Base-by-base conservation (phyloP, 768 basidiomycete genomes). In the Agaricus blazei region DNA sequence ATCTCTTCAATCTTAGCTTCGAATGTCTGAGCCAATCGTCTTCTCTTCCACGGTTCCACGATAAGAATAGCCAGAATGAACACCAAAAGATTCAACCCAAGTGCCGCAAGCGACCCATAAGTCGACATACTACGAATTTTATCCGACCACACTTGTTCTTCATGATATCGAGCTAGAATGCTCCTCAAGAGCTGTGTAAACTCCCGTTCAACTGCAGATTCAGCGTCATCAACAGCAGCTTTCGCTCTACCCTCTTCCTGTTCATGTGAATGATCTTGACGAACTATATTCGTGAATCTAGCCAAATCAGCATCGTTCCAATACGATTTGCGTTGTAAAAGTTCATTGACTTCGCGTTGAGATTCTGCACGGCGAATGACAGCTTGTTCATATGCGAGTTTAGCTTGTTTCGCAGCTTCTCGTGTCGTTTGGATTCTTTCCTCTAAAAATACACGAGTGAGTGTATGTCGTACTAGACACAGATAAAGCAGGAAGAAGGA, bases 111-210 rank as follows among this genome's bases (percentile, higher is more conserved):
- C 40, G 87, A 88, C 3, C 93, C 95, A 67, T 98, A 98, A 4
- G 97, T 98, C 59, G 91, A 93, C 27, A 89, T 88, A 62, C 90
- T 93, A 36, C 97, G 84, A 57, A 99, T 97, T 72, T 99, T 99
- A 76, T 99, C 96, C 51, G 91, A 93, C 97, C 97, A 99, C 2
- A 98, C 84, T 68, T 99, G 97, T 67, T 99, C 97, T 71, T 98
- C 96, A 72, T 98, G 96, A 69, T 98, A 98, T 38, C 96, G 81
- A 48, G 83, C 85, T 56, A 99, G 79, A 64, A 98, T 98, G 9
- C 81, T 76, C 54, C 85, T 85, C 87, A 96, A 90, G 31, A 98
- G 79, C 65, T 85, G 87, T 64, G 79, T 86, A 67, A 98, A 97
- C 62, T 88, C 90, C 44, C 81, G 80, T 61, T 99, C 97, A 15